A percentile compares a stretch with the other conserved stretches of the same genome.
Evolutionary conservation across 2,329 filamentous ascomycete species (phyloP).

Genomic region (Triangularia setosa): DNA sequence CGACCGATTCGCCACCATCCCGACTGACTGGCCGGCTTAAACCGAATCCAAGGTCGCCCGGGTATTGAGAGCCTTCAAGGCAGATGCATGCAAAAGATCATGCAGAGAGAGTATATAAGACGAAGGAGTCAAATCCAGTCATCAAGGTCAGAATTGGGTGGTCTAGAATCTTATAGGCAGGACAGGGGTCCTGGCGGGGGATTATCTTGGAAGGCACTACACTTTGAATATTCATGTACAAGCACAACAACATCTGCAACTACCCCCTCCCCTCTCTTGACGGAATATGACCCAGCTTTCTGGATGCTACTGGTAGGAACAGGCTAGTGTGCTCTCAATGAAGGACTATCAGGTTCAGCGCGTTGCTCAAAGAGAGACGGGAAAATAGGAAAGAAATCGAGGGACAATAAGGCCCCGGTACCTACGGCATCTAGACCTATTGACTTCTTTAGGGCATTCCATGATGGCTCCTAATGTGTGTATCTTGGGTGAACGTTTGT

Average conservation of each 20-base stretch:
- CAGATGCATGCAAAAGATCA: slow-evolving; percentile 4
- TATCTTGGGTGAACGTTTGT: background rate
- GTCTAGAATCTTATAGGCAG: background rate
- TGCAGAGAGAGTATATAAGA: background rate
- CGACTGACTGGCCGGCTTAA: background rate
- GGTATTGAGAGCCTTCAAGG: background rate
- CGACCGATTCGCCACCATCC: background rate
- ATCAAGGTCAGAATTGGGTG: background rate
- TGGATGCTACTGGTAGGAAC: background rate
- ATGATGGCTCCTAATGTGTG: background rate
- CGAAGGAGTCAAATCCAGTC: background rate
- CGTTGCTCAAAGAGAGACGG: background rate
- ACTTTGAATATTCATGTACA: background rate
- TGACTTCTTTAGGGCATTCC: background rate
- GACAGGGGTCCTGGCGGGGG: background rate
- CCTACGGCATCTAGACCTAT: background rate
- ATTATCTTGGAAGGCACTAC: background rate
- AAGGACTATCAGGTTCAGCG: background rate
- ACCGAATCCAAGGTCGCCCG: slow-evolving; percentile 1
- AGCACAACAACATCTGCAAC: background rate
- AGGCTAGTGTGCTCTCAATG: background rate
- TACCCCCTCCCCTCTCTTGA: background rate
- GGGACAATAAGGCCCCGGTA: background rate
- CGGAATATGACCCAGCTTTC: background rate
- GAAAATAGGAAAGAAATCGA: background rate